phyloP scores from a whole-genome alignment of 2,329 filamentous ascomycete genomes.

The Domatiomyces catenatus region DNA sequence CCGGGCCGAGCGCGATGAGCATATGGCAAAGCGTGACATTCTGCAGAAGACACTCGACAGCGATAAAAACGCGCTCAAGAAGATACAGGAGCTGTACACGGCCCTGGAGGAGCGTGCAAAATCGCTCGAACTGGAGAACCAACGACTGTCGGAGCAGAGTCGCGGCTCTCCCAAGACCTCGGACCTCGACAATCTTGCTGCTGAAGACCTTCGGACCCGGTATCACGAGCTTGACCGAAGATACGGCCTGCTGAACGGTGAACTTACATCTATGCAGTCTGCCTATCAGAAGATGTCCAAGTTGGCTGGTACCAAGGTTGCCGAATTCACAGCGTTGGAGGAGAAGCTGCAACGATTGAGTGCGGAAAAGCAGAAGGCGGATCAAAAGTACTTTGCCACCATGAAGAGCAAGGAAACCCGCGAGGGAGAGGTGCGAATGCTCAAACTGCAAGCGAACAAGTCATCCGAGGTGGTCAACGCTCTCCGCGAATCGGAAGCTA shows the following conservation, averaged over 20 bases:
- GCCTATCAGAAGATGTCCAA: conserved; percentile 83
- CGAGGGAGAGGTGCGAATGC: conserved; percentile 60
- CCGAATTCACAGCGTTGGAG: conserved; percentile 60
- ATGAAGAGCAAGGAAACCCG: conserved; percentile 86
- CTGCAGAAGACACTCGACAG: conserved; percentile 67
- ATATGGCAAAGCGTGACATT: conserved; percentile 65
- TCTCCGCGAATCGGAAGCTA: conserved; percentile 75
- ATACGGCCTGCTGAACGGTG: conserved; percentile 69
- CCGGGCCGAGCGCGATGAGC: conserved; percentile 67
- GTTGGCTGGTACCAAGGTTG: conserved; percentile 71
- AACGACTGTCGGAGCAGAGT: conserved; percentile 41
- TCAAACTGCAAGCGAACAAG: conserved; percentile 72
- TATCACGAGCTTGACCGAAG: conserved; percentile 63
- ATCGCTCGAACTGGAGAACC: conserved; percentile 67
- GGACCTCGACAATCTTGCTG: conserved; percentile 30
- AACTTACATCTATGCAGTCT: conserved; percentile 74
- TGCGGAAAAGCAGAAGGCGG: conserved; percentile 87
- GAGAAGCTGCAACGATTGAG: conserved; percentile 59
- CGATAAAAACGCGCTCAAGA: conserved; percentile 51
- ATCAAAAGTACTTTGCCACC: conserved; percentile 93
- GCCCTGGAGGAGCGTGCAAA: conserved; percentile 68
- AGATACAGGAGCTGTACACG: conserved; percentile 63
- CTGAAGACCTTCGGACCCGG: conserved; percentile 58
- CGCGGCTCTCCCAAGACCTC: conserved; percentile 11
- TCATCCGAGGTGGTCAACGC: conserved; percentile 87